phyloP scores from a whole-genome alignment of 441 rosid genomes.

The Gossypium schwendimanii region DNA sequence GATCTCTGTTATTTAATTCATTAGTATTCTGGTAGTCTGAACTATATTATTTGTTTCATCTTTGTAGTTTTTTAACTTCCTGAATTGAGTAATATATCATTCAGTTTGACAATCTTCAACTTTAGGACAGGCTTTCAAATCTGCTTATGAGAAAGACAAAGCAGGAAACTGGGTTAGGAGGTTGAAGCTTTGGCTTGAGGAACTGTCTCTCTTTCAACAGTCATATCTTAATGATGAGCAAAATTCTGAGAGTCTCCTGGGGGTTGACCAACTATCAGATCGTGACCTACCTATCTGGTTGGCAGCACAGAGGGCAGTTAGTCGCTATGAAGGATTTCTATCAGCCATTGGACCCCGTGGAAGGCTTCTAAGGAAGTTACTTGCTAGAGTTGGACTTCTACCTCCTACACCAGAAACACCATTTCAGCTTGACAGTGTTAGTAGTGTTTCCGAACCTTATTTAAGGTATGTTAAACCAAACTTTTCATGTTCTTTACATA shows the following conservation, averaged over 20 bases:
- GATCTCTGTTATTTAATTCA: background rate
- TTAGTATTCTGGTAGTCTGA: background rate
- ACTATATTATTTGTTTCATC: background rate
- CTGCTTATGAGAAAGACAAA: slow-evolving; percentile 45
- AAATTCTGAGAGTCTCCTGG: slow-evolving; percentile 34
- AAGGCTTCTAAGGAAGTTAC: slow-evolving; percentile 70
- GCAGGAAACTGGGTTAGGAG: slow-evolving; percentile 43
- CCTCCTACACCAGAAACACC: slow-evolving; percentile 57
- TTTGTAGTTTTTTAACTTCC: background rate
- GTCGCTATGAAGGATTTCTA: slow-evolving; percentile 77
- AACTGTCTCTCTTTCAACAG: slow-evolving; percentile 46
- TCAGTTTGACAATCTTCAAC: slow-evolving; percentile 12
- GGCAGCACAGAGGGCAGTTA: slow-evolving; percentile 92
- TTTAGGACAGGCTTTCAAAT: slow-evolving; percentile 44
- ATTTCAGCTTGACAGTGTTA: slow-evolving; percentile 43
- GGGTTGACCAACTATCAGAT: slow-evolving; percentile 44
- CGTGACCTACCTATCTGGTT: slow-evolving; percentile 74
- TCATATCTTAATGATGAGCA: slow-evolving; percentile 42
- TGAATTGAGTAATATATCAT: background rate
- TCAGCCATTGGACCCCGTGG: slow-evolving; percentile 88
- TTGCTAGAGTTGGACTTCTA: slow-evolving; percentile 62
- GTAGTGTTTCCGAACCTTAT: slow-evolving; percentile 59
- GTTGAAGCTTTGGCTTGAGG: slow-evolving; percentile 58
- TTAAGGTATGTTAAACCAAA: slow-evolving; percentile 48
- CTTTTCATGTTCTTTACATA: slow-evolving; percentile 2